A percentile compares a stretch with the other conserved stretches of the same genome.
phyloP scores from a whole-genome alignment of 257 asterid species.

The Buddleja alternifolia region DNA sequence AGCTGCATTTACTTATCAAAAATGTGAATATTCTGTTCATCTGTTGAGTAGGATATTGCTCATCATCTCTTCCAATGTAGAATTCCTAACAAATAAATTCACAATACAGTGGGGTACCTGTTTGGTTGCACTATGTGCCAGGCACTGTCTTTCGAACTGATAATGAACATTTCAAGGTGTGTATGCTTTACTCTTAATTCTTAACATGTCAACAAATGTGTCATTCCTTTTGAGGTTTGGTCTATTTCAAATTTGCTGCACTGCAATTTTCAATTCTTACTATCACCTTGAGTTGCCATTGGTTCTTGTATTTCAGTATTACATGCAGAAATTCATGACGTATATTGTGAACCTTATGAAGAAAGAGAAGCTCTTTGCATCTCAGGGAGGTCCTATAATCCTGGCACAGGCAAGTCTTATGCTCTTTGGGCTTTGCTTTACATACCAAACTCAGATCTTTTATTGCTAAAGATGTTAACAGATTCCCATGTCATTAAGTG shows the following conservation, averaged over 20 bases:
- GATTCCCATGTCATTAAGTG: neutral
- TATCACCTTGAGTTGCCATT: slow-evolving; percentile 9
- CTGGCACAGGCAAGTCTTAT: slow-evolving; percentile 69
- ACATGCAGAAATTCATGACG: slow-evolving; percentile 80
- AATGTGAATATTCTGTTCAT: neutral
- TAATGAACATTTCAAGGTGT: slow-evolving; percentile 80
- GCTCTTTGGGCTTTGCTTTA: slow-evolving; percentile 8
- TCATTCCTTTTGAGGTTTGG: neutral
- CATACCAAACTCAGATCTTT: neutral
- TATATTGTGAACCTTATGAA: slow-evolving; percentile 79
- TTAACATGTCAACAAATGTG: neutral
- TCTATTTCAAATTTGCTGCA: neutral
- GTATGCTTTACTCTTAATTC: neutral
- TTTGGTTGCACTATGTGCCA: slow-evolving; percentile 92
- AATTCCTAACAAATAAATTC: slow-evolving; percentile 25
- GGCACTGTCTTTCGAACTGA: slow-evolving; percentile 93
- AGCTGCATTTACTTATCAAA: neutral
- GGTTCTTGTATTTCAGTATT: slow-evolving; percentile 55
- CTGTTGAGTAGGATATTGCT: neutral
- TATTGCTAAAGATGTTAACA: neutral
- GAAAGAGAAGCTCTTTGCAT: slow-evolving; percentile 77
- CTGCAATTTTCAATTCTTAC: neutral
- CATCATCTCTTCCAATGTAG: neutral
- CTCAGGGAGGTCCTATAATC: slow-evolving; percentile 92
- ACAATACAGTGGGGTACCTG: slow-evolving; percentile 81